Conservation (phyloP, 2,329 filamentous ascomycete genomes). For the Mollisiaceae sp. region DNA sequence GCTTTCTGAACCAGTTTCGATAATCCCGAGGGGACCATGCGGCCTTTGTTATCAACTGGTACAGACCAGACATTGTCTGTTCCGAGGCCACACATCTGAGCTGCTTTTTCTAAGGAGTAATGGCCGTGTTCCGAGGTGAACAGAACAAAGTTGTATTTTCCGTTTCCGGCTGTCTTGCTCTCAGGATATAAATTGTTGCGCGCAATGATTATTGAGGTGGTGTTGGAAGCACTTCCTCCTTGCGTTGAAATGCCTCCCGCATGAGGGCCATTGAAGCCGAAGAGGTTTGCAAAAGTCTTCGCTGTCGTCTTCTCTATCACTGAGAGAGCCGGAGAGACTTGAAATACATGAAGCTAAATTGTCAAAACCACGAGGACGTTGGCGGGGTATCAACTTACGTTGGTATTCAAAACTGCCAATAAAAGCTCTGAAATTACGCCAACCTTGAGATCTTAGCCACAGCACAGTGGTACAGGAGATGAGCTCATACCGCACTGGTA, state of each 20-base stretch:
- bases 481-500: constrained; percentile 71
- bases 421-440: constrained; percentile 86
- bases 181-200: constrained; percentile 83
- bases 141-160: constrained; percentile 69
- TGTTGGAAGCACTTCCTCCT: constrained; percentile 84
- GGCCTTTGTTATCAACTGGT: constrained; percentile 72
- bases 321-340: constrained; percentile 87
- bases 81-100: constrained; percentile 88
- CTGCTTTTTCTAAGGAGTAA: constrained; percentile 93
- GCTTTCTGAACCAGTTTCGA: constrained; percentile 66
- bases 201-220: constrained; percentile 83
- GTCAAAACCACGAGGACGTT: background rate
- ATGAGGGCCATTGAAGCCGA: constrained; percentile 73
- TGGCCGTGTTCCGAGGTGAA: constrained; percentile 92
- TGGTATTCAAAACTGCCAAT: constrained; percentile 87
- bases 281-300: constrained; percentile 72
- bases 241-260: constrained; percentile 74
- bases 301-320: constrained; percentile 87
- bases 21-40: constrained; percentile 72
- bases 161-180: constrained; percentile 76
- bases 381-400: constrained; percentile 56
- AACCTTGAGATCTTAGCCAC: constrained; percentile 50
- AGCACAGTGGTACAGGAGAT: constrained; percentile 16
- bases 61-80: constrained; percentile 74
- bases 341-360: constrained; percentile 79